Conservation (phyloP, 2,329 filamentous ascomycete genomes). For the Dactylellina leptospora region DNA sequence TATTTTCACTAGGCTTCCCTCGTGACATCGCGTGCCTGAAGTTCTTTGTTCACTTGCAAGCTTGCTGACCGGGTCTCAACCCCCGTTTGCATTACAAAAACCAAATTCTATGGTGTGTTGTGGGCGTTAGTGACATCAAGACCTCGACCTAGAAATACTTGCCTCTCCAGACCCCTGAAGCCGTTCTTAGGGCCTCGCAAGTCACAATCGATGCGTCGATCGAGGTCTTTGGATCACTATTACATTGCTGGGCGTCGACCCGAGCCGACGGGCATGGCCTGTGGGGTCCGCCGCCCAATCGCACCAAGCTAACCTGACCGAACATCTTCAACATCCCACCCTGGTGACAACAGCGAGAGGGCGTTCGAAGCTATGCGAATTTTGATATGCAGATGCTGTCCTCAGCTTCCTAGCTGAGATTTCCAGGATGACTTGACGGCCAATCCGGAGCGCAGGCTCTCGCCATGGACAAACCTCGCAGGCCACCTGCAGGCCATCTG, state of each 20-base stretch:
- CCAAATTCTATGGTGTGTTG: no score
- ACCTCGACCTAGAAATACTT: no score
- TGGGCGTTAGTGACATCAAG: no score
- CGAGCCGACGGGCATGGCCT: constrained; percentile 32
- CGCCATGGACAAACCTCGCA: constrained; percentile 19
- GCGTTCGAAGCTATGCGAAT: constrained; percentile 7
- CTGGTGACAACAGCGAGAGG: constrained; percentile 4
- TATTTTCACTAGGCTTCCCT: no score
- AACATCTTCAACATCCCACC: constrained; percentile 12
- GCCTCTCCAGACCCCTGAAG: no score
- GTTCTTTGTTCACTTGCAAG: no score
- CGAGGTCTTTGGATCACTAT: background rate
- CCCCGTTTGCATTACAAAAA: no score
- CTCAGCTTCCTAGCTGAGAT: constrained; percentile 6
- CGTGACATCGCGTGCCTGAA: no score
- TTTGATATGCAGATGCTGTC: background rate
- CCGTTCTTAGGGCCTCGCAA: no score
- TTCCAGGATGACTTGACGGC: background rate
- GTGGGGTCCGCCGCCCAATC: constrained; percentile 29
- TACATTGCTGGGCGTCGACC: constrained; percentile 3
- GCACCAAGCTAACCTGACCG: background rate
- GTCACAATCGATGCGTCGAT: no score
- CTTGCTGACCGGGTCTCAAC: no score
- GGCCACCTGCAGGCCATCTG: background rate
- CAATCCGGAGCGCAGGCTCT: constrained; percentile 15